Conservation (phyloP, 768 basidiomycete species). For the Lentinula sp. region DNA sequence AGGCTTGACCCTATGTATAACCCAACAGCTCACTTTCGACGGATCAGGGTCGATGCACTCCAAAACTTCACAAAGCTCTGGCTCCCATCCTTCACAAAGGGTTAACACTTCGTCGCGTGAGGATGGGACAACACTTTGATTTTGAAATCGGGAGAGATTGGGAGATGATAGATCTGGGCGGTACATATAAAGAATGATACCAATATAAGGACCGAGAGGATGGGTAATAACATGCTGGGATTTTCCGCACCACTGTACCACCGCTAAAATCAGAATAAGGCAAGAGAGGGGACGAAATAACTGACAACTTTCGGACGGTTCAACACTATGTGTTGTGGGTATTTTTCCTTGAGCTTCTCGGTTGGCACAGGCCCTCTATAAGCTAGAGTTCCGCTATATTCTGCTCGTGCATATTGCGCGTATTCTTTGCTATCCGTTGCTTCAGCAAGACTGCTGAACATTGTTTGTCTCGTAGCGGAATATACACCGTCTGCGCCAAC, state of each 20-base stretch:
- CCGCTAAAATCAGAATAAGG: background rate
- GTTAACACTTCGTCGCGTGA: constrained; percentile 11
- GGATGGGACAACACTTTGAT: constrained; percentile 14
- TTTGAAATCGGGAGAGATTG: constrained; percentile 9
- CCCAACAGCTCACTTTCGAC: constrained; percentile 26
- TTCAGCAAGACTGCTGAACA: constrained; percentile 11
- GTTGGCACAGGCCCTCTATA: constrained; percentile 10
- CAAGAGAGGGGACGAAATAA: background rate
- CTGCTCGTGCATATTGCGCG: constrained; percentile 10
- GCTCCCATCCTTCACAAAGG: constrained; percentile 16
- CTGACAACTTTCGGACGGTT: constrained; percentile 11
- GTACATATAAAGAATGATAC: constrained; percentile 15
- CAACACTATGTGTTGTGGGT: constrained; percentile 13
- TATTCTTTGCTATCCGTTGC: background rate
- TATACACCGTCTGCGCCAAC: constrained; percentile 38
- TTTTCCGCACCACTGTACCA: constrained; percentile 14
- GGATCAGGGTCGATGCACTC: constrained; percentile 1
- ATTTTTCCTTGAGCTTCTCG: constrained; percentile 6
- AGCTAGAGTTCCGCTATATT: constrained; percentile 13
- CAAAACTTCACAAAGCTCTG: constrained; percentile 13
- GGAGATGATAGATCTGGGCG: constrained; percentile 7
- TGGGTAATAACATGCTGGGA: constrained; percentile 19
- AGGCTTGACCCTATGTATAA: constrained; percentile 27
- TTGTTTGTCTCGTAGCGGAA: constrained; percentile 15
- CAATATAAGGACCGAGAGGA: constrained; percentile 16